Evolutionary conservation across 148 eudicot genomes (phyloP), one percentile per base, ranked within the genome.

Genomic region (Fagopyrum tataricum): DNA sequence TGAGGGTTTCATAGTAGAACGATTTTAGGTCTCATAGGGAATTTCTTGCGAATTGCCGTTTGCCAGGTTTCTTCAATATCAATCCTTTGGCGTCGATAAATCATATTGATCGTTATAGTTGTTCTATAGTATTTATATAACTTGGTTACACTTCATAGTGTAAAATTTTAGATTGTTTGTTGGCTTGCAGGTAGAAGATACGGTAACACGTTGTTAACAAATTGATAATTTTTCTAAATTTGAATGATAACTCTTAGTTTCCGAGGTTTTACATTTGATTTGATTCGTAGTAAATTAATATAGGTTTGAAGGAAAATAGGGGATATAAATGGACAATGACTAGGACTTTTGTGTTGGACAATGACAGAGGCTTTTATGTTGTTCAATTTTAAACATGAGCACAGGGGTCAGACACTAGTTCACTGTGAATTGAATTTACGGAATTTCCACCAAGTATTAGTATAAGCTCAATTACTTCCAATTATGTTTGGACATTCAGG

Each of bases 11-110:
- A 51, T 97, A 91, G 73, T 79, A 79, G 58, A 78, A 81, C 53
- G 98, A 95, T 90, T 87, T 96, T 20, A 83, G 97, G 82, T 86
- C 90, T 78, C 72, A 97, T 11, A 76, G 97, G 31, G 93, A 86
- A 17, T 77, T 91, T 14, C n/a, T 76, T 95, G 71, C 79, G 97
- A 76, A 76, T 95, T 70, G 87, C 93, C 72, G 93, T 93, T 70
- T 90, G 88, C 73, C 97, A 95, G 96, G 98, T 39, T 49, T 46
- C 1, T 75, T 17, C 64, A 52, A 11, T 67, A 4, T 24, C 18
- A 31, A 59, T 24, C 11, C 2, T 31, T 39, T 66, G 72, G 40
- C 6, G 41, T 31, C 31, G 21, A 56, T 59, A 8, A 12, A 23
- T 59, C 40, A 23, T 10, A 59, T 59, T 56, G 11, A 3, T n/a